Percentiles rank a stretch among this genome's conserved stretches.
Evolutionary conservation across 2,329 filamentous ascomycete genomes (phyloP).

Genomic region (Fusarium sp.): DNA sequence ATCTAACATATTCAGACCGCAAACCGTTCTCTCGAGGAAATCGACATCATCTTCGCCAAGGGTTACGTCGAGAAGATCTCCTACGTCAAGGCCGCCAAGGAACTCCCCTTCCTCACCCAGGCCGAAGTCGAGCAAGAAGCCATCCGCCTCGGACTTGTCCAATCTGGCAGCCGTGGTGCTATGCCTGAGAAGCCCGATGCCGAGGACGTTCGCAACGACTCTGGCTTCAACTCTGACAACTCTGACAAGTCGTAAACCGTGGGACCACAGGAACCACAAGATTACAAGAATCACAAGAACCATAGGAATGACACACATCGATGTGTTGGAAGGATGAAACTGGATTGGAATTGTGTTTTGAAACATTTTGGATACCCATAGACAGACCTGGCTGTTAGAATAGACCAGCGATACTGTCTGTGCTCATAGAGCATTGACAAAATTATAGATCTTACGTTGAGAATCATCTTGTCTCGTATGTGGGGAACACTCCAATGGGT

Average conservation of each 20-base stretch:
- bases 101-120: slow-evolving; percentile 65
- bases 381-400: slow-evolving; percentile 1
- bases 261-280: not conserved
- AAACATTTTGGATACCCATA: slow-evolving; percentile 1
- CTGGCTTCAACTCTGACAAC: slow-evolving; percentile 37
- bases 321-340: not conserved
- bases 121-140: slow-evolving; percentile 65
- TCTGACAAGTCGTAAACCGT: slow-evolving; percentile 32
- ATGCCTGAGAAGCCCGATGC: slow-evolving; percentile 35
- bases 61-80: slow-evolving; percentile 69
- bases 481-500: not conserved
- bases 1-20: slow-evolving; percentile 48
- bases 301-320: not conserved
- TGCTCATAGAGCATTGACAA: not conserved
- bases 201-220: slow-evolving; percentile 32
- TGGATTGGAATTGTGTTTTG: not conserved
- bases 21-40: slow-evolving; percentile 63
- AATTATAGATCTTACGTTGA: not conserved
- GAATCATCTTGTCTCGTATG: not conserved
- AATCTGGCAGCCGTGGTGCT: slow-evolving; percentile 22
- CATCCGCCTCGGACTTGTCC: slow-evolving; percentile 40
- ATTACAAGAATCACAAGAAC: not conserved
- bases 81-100: slow-evolving; percentile 68
- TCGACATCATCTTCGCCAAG: slow-evolving; percentile 71
- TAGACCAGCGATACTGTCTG: not conserved